Evolutionary conservation across 345 rosid species (phyloP).

Genomic region (Streptanthus diversifolius): DNA sequence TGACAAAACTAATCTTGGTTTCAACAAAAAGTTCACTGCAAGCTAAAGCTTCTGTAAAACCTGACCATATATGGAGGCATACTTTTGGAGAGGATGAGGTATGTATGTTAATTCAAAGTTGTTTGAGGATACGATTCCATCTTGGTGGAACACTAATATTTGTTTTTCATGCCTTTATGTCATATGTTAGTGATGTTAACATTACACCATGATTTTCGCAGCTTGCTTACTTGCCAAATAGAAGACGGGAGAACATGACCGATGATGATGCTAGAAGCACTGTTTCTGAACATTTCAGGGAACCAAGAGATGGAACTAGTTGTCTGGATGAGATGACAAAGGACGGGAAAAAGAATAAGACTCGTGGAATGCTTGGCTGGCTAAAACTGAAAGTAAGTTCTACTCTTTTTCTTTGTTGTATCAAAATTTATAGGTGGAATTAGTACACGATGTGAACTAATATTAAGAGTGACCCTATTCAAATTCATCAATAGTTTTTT

Average conservation of each 20-base stretch:
- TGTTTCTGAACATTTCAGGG: slow-evolving; percentile 53
- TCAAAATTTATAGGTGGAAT: slow-evolving; percentile 14
- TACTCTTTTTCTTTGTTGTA: slow-evolving; percentile 6
- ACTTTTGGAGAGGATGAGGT: slow-evolving; percentile 80
- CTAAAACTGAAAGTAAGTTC: slow-evolving; percentile 66
- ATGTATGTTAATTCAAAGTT: slow-evolving; percentile 24
- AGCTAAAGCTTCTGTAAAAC: slow-evolving; percentile 51
- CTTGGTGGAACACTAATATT: not conserved
- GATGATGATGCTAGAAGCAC: slow-evolving; percentile 65
- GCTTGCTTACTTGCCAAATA: slow-evolving; percentile 57
- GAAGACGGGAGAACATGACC: slow-evolving; percentile 53
- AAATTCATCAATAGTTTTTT: not conserved
- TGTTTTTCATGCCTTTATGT: not conserved
- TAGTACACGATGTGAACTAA: slow-evolving; percentile 2
- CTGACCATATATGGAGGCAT: slow-evolving; percentile 68
- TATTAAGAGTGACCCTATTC: slow-evolving; percentile 1
- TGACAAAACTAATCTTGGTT: slow-evolving; percentile 96
- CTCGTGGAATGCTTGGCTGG: slow-evolving; percentile 93
- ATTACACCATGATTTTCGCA: slow-evolving; percentile 17
- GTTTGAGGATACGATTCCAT: not conserved
- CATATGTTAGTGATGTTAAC: slow-evolving; percentile 20
- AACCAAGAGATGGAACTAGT: slow-evolving; percentile 50
- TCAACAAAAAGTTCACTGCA: slow-evolving; percentile 89
- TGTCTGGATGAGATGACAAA: slow-evolving; percentile 65
- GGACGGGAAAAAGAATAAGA: slow-evolving; percentile 59